Evolutionary conservation across 768 basidiomycete genomes (phyloP).

Genomic region (Austroboletus eburneus): DNA sequence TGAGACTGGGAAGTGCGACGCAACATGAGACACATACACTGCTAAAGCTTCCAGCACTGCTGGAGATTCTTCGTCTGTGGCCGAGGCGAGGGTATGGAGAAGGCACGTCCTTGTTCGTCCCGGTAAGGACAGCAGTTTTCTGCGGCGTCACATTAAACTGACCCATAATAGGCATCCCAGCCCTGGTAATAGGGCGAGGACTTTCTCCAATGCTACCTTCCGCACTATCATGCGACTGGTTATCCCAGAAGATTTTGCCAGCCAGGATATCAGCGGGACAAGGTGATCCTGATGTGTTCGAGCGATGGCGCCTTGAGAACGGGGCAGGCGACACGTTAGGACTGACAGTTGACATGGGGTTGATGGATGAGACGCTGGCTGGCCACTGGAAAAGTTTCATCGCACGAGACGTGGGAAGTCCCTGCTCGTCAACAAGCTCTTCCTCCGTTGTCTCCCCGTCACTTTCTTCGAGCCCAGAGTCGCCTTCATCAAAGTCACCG

Average conservation of each 20-base stretch:
- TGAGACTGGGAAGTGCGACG: constrained; percentile 8
- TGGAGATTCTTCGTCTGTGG: constrained; percentile 22
- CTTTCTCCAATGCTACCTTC: constrained; percentile 32
- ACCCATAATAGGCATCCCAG: constrained; percentile 36
- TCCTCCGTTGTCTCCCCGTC: constrained; percentile 82
- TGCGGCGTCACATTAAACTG: constrained; percentile 28
- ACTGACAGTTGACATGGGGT: constrained; percentile 73
- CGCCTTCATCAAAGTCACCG: constrained; percentile 38
- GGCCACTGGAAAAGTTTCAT: constrained; percentile 72
- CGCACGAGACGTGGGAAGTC: constrained; percentile 70
- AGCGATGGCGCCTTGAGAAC: constrained; percentile 30
- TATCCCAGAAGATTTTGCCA: constrained; percentile 52
- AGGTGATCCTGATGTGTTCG: constrained; percentile 39
- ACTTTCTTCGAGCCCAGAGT: constrained; percentile 47
- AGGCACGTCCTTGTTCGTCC: constrained; percentile 28
- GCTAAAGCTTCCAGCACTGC: constrained; percentile 32
- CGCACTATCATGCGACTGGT: constrained; percentile 34
- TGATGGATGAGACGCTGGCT: constrained; percentile 55
- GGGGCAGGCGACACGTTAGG: constrained; percentile 46
- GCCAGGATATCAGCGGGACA: constrained; percentile 67
- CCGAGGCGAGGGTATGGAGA: constrained; percentile 30
- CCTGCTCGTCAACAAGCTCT: constrained; percentile 73
- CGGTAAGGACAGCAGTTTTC: constrained; percentile 26
- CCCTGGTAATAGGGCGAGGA: constrained; percentile 12
- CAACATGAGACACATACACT: constrained; percentile 30